Conservation (phyloP, 495 filamentous ascomycete genomes). For the Penicillium roqueforti region DNA sequence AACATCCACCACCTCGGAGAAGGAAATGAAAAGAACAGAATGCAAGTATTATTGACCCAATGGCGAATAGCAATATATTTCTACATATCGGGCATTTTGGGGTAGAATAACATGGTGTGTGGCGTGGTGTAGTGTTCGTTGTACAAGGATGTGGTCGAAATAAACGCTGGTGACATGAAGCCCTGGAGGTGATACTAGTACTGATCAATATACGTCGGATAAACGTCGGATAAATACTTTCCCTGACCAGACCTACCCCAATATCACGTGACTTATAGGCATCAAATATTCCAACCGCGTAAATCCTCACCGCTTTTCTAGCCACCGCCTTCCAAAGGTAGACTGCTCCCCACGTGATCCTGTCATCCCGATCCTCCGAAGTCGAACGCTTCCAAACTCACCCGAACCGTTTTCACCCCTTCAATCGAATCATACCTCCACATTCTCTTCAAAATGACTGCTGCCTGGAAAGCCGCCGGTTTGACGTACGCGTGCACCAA, state of each 20-base stretch:
- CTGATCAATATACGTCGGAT: neutral
- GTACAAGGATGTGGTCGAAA: neutral
- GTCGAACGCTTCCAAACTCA: conserved; percentile 36
- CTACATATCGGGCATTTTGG: too few relatives aligned
- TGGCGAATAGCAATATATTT: neutral
- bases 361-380: conserved; percentile 41
- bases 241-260: too few relatives aligned
- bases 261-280: neutral
- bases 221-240: too few relatives aligned
- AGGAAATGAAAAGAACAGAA: neutral
- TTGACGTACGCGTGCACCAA: conserved; percentile 65
- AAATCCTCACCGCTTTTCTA: neutral
- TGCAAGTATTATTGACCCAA: neutral
- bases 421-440: conserved; percentile 26
- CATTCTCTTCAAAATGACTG: conserved; percentile 75
- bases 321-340: neutral
- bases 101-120: neutral
- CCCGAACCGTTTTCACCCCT: conserved; percentile 32
- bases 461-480: conserved; percentile 97
- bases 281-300: neutral
- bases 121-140: neutral
- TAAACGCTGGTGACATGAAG: neutral
- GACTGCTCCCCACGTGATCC: conserved; percentile 4
- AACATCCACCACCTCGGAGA: neutral
- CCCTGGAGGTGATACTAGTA: neutral